These are phyloP conservation scores for Beauveria sp. DNA, from an alignment of 2,329 filamentous ascomycete genomes.

Conservation along the genomic window DNA sequence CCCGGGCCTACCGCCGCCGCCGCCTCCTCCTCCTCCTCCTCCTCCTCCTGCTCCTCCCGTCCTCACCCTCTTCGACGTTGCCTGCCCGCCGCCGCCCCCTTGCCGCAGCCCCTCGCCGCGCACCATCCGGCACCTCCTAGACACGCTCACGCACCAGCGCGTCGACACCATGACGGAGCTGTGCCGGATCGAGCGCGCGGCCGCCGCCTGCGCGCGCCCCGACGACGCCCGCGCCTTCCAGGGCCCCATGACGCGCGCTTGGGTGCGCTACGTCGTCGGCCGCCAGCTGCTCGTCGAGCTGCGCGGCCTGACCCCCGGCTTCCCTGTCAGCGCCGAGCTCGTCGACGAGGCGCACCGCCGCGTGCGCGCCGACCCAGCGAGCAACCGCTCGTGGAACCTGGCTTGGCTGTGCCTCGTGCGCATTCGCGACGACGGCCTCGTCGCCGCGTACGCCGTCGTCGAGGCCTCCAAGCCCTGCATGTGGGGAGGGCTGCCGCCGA, in stretches of 20 bases:
- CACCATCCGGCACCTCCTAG: conserved; percentile 43
- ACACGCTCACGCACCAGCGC: conserved; percentile 56
- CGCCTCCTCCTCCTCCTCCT: not conserved
- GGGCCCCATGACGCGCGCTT: conserved; percentile 61
- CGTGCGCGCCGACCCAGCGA: conserved; percentile 56
- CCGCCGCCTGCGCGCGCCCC: conserved; percentile 48
- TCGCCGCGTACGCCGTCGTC: conserved; percentile 50
- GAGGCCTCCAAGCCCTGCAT: conserved; percentile 59
- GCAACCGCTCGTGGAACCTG: conserved; percentile 67
- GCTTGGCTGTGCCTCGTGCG: conserved; percentile 65
- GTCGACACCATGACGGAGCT: conserved; percentile 68
- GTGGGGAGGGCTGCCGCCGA: conserved; percentile 57
- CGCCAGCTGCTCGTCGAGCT: conserved; percentile 64
- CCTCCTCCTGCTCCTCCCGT: too few species aligned
- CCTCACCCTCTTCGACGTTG: not conserved
- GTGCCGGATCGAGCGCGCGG: conserved; percentile 61
- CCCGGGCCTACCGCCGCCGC: not conserved
- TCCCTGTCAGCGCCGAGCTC: conserved; percentile 59
- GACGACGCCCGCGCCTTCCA: conserved; percentile 53
- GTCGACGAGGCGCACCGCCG: conserved; percentile 57
- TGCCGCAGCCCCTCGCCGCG: not conserved
- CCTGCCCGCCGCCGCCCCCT: not conserved
- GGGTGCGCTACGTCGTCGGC: conserved; percentile 63
- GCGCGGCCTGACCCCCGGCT: conserved; percentile 57
- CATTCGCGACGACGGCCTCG: conserved; percentile 54